Evolutionary conservation across 2,329 filamentous ascomycete species (phyloP).

Genomic region (Didymella segeticola): DNA sequence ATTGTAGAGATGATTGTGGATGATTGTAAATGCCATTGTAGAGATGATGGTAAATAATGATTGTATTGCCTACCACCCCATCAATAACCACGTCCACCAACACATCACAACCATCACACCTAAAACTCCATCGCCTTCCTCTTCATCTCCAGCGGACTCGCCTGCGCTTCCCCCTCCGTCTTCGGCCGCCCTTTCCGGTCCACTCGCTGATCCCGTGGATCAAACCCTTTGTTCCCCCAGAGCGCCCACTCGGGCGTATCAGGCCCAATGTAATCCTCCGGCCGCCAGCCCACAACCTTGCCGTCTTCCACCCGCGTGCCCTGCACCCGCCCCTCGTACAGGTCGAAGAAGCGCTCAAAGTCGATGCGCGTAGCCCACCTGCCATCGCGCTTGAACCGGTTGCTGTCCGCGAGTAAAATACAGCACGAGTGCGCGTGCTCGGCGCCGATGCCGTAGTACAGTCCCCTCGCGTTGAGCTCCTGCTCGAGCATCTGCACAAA

Average conservation of each 20-base stretch:
- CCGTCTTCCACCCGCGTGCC: constrained; percentile 54
- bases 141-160: constrained; percentile 6
- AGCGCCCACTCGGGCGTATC: constrained; percentile 92
- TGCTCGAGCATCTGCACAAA: constrained; percentile 80
- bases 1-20: too few relatives aligned
- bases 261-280: constrained; percentile 88
- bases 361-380: constrained; percentile 93
- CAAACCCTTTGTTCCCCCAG: constrained; percentile 94
- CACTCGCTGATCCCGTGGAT: constrained; percentile 86
- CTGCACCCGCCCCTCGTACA: constrained; percentile 67
- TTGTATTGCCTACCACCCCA: too few relatives aligned
- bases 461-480: constrained; percentile 71
- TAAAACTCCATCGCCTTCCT: constrained; percentile 23
- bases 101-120: too few relatives aligned
- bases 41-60: too few relatives aligned
- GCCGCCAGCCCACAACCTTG: constrained; percentile 68
- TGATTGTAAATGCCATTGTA: too few relatives aligned
- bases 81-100: too few relatives aligned
- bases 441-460: constrained; percentile 88
- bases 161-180: constrained; percentile 19
- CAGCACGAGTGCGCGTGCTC: constrained; percentile 97
- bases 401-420: constrained; percentile 77
- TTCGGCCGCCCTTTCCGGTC: constrained; percentile 76
- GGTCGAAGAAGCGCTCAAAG: constrained; percentile 85
- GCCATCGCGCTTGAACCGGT: constrained; percentile 76